A percentile compares a stretch with the other conserved stretches of the same genome.
These are phyloP conservation scores for Pyronema omphalodes DNA, from an alignment of 495 filamentous ascomycete species.

Conservation along the genomic window DNA sequence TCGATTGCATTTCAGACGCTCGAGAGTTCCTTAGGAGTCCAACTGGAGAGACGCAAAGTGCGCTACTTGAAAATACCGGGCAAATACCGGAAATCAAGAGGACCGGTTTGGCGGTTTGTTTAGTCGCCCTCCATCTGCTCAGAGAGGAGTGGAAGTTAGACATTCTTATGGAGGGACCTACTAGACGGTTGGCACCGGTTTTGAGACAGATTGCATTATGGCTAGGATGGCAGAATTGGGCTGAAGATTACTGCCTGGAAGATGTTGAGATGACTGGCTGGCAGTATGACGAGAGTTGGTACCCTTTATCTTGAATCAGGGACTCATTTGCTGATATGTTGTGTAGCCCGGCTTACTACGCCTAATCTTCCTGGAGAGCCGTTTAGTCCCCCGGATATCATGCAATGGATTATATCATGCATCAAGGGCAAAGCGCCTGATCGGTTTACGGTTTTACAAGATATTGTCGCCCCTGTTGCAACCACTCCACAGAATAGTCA, in stretches of 20 bases:
- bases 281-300: slow-evolving; percentile 38
- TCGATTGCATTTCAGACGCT: slow-evolving; percentile 23
- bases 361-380: slow-evolving; percentile 38
- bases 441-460: slow-evolving; percentile 43
- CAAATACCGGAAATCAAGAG: slow-evolving; percentile 11
- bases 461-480: slow-evolving; percentile 32
- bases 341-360: slow-evolving; percentile 28
- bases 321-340: not conserved
- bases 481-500: slow-evolving; percentile 25
- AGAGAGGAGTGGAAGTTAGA: slow-evolving; percentile 79
- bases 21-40: slow-evolving; percentile 40
- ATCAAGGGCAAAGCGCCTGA: slow-evolving; percentile 31
- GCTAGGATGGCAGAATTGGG: slow-evolving; percentile 69
- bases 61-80: slow-evolving; percentile 10
- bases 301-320: not conserved
- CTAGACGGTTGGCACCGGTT: slow-evolving; percentile 43
- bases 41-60: slow-evolving; percentile 25
- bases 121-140: slow-evolving; percentile 66
- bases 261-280: slow-evolving; percentile 41
- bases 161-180: slow-evolving; percentile 36
- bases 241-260: slow-evolving; percentile 51
- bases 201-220: slow-evolving; percentile 66
- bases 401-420: slow-evolving; percentile 46
- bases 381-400: slow-evolving; percentile 43
- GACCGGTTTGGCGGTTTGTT: slow-evolving; percentile 35